Base-by-base conservation (phyloP, 768 basidiomycete species). In the Leccinum sublutescens region DNA sequence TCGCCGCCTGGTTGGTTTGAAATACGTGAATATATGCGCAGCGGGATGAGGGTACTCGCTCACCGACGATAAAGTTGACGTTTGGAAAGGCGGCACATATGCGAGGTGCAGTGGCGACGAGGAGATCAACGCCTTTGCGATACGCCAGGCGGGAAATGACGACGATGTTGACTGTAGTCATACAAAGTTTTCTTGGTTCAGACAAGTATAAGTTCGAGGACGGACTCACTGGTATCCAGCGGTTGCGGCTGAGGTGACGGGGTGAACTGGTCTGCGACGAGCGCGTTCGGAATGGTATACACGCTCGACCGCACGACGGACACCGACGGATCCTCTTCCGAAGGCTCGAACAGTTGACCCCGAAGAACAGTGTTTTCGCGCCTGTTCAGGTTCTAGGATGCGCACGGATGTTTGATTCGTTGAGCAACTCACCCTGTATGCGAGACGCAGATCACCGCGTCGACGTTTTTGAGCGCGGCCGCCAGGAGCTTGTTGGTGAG, bases 351-450 rank as follows among this genome's bases (percentile, higher is more conserved):
- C 2, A 97, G 76, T 48, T 89, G 81, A 1, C 91, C 93, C 5
- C 97, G 82, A 1, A 99, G 80, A 3, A 95, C 92, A 0, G 95
- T 98, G 62, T 98, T 99, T 76, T 98, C 97, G n/a, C 95, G 93
- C 25, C 96, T 98, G 66, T 25, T 49, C 7, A 45, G n/a, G 43
- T 45, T 49, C 14, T 7, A 23, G 23, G 48, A 5, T 25, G n/a
- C 14, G n/a, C 0, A 45, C 3, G 15, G 23, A 49, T 43, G 2
- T 10, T 48, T 23, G 23, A 10, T 17, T 14, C 15, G 0, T 49
- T 2, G 5, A 2, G 4, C 3, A 25, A 68, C 85, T 55, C 68
- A 93, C 96, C 96, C 94, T 0, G 95, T 98, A 74, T 98, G 91
- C 8, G 94, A 96, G 51, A 98, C 97, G 65, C 95, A 98, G 25